These are phyloP conservation scores for Lactarius indigo DNA, from an alignment of 768 basidiomycete genomes.

Conservation along the genomic window DNA sequence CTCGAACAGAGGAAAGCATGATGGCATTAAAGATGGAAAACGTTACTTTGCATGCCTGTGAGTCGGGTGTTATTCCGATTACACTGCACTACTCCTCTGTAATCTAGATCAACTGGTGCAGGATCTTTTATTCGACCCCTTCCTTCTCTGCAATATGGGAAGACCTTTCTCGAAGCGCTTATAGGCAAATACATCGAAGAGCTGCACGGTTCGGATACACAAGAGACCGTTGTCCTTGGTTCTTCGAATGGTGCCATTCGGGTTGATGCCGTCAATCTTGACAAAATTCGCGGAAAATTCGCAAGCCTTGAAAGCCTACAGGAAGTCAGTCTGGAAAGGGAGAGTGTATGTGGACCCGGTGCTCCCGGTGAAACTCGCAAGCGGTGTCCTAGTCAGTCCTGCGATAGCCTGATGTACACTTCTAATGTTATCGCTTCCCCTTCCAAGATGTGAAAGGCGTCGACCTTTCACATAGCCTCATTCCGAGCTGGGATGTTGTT, in stretches of 20 bases:
- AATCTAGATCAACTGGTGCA: constrained; percentile 50
- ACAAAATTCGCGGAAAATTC: constrained; percentile 72
- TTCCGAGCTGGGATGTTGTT: constrained; percentile 68
- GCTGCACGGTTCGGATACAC: constrained; percentile 46
- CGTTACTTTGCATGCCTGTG: constrained; percentile 80
- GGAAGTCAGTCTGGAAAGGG: constrained; percentile 76
- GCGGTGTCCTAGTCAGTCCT: constrained; percentile 65
- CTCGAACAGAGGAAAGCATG: constrained; percentile 77
- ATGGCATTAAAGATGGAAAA: constrained; percentile 73
- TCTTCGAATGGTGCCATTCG: constrained; percentile 80
- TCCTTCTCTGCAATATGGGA: constrained; percentile 54
- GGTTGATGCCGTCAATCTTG: constrained; percentile 81
- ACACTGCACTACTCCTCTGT: background rate
- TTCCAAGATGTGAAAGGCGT: constrained; percentile 43
- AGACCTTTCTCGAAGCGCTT: constrained; percentile 73
- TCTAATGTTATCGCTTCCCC: constrained; percentile 11
- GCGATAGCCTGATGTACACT: constrained; percentile 17
- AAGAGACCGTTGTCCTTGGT: constrained; percentile 69
- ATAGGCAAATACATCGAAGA: constrained; percentile 72
- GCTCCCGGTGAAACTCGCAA: constrained; percentile 47
- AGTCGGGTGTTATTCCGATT: constrained; percentile 29
- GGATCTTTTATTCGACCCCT: constrained; percentile 82
- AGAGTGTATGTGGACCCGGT: constrained; percentile 53
- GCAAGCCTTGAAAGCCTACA: constrained; percentile 61
- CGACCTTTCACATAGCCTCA: constrained; percentile 74